Base-by-base conservation (phyloP, 1,284 basidiomycete genomes). In the Trichosporon inkin region DNA sequence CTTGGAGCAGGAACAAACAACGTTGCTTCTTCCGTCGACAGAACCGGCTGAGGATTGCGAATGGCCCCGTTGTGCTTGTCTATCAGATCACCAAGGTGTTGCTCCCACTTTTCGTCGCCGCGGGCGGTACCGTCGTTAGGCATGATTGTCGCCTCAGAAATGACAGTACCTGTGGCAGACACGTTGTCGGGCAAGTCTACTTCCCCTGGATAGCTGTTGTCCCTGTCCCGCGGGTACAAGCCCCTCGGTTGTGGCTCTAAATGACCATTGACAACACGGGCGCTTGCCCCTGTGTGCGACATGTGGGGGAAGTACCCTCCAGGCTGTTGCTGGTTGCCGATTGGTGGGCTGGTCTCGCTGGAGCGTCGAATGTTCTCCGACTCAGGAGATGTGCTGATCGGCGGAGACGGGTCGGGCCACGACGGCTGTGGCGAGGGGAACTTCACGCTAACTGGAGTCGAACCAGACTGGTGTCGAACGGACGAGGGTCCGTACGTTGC, bases 1-100 rank as follows among this genome's bases (percentile, higher is more conserved):
- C n/a, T n/a, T n/a, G n/a, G n/a, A 3, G 47, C 24, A 13, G 47
- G 62, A 36, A 75, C 44, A 56, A 70, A 77, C 19, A 75, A 41
- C 1, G 72, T 73, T 2, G 69, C 75, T 54, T 77, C 75, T 16
- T 72, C 72, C 14, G 22, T 65, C 68, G 32, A 37, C 16, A 6
- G 49, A 14, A 53, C 56, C 40, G 32, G 36, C n/a, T 34, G 34
- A 51, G 28, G 24, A 6, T 39, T 22, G 40, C 41, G 6, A 52
- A 47, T 51, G 11, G 58, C 40, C 1, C 55, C 61, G 14, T 32
- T 19, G 36, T 40, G 38, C 4, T 51, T 16, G 32, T 59, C 56
- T 10, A 73, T 62, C 67, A 73, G 68, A 14, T 65, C 61, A 5
- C 61, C 39, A 34, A 75, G 55, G 35, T 68, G 68, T 14, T 56